Evolutionary conservation across 2,329 filamentous ascomycete species (phyloP).

Genomic region (Huntiella savannae): DNA sequence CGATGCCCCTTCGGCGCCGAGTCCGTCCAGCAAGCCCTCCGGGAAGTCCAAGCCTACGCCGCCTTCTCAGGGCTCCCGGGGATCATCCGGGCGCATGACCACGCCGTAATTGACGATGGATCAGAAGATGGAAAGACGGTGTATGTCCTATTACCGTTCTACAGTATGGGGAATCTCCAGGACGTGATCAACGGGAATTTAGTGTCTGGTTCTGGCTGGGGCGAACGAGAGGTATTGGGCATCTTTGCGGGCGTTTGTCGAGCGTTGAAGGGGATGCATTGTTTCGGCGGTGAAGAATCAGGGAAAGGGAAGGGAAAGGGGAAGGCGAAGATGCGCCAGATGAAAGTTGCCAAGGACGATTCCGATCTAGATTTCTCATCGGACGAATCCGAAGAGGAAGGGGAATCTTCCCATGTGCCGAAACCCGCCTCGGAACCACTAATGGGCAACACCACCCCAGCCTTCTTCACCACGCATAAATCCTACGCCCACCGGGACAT

Average conservation of each 20-base stretch:
- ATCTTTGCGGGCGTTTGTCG: constrained; percentile 83
- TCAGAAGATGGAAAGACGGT: constrained; percentile 64
- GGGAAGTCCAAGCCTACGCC: constrained; percentile 91
- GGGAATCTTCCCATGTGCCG: background rate
- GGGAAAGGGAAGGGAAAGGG: background rate
- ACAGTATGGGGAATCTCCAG: constrained; percentile 83
- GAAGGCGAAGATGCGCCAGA: background rate
- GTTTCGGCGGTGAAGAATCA: constrained; percentile 13
- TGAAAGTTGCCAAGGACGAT: background rate
- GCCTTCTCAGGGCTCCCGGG: constrained; percentile 68
- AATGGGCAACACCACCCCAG: constrained; percentile 60
- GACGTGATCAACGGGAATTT: constrained; percentile 98
- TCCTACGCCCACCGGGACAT: constrained; percentile 93
- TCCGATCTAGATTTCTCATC: background rate
- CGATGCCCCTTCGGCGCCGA: constrained; percentile 94
- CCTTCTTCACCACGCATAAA: constrained; percentile 47
- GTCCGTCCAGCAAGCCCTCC: constrained; percentile 83
- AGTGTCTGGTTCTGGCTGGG: constrained; percentile 82
- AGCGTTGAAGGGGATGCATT: constrained; percentile 75
- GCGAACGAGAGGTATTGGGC: constrained; percentile 65
- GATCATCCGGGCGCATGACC: constrained; percentile 74
- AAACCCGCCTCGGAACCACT: constrained; percentile 34
- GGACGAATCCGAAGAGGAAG: constrained; percentile 1
- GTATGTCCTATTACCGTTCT: constrained; percentile 92
- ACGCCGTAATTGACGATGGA: constrained; percentile 57